These are phyloP conservation scores for Paraphoma sp. DNA, from an alignment of 2,329 filamentous ascomycete species.

Conservation along the genomic window DNA sequence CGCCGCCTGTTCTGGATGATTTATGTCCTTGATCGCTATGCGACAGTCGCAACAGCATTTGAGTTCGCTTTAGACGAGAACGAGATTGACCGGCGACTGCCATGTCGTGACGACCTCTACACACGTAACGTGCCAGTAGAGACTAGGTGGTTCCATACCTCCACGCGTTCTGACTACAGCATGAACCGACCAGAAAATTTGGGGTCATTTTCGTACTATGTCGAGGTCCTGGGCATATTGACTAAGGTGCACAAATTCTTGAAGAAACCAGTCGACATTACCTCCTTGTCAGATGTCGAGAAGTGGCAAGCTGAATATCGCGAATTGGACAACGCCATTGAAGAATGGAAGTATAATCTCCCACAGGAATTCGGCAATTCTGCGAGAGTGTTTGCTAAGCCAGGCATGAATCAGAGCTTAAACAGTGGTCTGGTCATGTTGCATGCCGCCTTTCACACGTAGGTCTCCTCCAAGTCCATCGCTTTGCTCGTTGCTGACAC, in stretches of 20 bases:
- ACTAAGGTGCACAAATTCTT: constrained; percentile 88
- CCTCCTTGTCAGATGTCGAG: constrained; percentile 82
- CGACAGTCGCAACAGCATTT: constrained; percentile 88
- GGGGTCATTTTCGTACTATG: constrained; percentile 87
- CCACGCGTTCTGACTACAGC: constrained; percentile 63
- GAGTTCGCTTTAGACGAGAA: constrained; percentile 89
- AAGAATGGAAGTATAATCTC: constrained; percentile 82
- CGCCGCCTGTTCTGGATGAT: constrained; percentile 93
- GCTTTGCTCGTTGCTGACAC: constrained; percentile 22
- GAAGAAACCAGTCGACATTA: constrained; percentile 88
- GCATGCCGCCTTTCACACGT: constrained; percentile 88
- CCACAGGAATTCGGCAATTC: constrained; percentile 86
- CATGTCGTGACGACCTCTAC: constrained; percentile 87
- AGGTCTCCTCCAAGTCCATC: constrained; percentile 43
- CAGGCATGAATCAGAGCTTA: constrained; percentile 70
- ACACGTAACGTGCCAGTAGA: constrained; percentile 83
- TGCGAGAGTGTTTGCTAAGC: constrained; percentile 70
- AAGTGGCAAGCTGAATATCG: constrained; percentile 88
- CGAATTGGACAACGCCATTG: constrained; percentile 79
- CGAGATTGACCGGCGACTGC: constrained; percentile 85
- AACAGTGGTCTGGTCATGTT: constrained; percentile 91
- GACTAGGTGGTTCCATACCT: constrained; percentile 76
- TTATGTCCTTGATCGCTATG: constrained; percentile 87
- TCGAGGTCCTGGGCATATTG: constrained; percentile 86
- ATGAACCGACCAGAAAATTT: constrained; percentile 79